A percentile compares a stretch with the other conserved stretches of the same genome.
phyloP scores from a whole-genome alignment of 2,329 filamentous ascomycete genomes.

The Talaromyces sp. region DNA sequence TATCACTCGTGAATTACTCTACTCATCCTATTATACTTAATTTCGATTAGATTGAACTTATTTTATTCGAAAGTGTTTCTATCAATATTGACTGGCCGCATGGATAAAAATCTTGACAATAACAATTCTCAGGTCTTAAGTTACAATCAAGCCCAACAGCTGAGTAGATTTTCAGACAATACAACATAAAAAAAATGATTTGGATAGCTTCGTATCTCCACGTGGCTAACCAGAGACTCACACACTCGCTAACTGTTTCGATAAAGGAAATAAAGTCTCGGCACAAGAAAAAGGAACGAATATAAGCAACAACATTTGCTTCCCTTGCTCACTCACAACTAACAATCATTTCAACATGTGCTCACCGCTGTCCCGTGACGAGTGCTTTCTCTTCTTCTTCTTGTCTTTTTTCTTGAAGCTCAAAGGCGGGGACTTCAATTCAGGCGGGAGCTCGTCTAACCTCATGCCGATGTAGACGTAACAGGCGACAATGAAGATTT shows the following conservation, averaged over 20 bases:
- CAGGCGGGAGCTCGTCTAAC: conserved; percentile 8
- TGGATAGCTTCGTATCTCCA: background rate
- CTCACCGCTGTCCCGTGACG: background rate
- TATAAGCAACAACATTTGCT: background rate
- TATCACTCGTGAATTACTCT: background rate
- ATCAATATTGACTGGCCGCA: background rate
- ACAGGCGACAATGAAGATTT: conserved; percentile 3
- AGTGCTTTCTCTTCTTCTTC: conserved; percentile 12
- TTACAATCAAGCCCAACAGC: background rate
- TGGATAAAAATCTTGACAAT: background rate
- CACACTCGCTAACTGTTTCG: background rate
- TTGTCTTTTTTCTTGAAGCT: conserved; percentile 8
- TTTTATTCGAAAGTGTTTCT: background rate
- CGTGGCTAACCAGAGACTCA: background rate
- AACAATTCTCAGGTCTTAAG: background rate
- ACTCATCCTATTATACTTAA: background rate
- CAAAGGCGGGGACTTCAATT: conserved; percentile 4
- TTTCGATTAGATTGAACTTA: background rate
- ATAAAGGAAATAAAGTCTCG: background rate
- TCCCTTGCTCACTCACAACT: background rate
- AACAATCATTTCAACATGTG: conserved; percentile 3
- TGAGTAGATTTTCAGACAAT: background rate
- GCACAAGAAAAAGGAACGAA: background rate
- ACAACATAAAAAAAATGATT: background rate
- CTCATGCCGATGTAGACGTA: conserved; percentile 7